Evolutionary conservation across 1,284 basidiomycete species (phyloP), one percentile per base, ranked within the genome.

Genomic region (Chiua sp.): DNA sequence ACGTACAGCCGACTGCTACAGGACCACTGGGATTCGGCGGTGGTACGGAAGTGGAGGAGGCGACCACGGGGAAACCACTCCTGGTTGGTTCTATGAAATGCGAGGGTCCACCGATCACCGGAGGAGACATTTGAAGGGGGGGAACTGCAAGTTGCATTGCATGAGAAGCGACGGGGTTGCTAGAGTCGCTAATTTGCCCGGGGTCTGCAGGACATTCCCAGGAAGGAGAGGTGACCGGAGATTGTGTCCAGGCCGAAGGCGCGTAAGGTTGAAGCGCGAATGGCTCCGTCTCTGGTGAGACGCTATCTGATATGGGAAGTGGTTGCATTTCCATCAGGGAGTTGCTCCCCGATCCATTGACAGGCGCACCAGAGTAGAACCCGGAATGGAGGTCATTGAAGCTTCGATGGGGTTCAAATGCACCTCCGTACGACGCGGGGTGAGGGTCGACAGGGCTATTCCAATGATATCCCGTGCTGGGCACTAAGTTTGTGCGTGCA

Each of bases 1-100:
- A 8, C 71, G 51, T 53, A 72, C 72, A 8, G 18, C 56, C 16
- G 28, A n/a, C 57, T 12, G 51, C 33, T 46, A 57, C 61, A 62
- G 56, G 58, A 55, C 53, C 35, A 5, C 18, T 30, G 2, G 2
- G 35, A 3, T 12, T 7, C n/a, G 18, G 23, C 37, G 22, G 35
- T 15, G 47, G 53, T 33, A 56, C 62, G 49, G 50, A 58, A 47
- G 37, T 32, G 32, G 32, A 32, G 32, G 47, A 12, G 8, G 23
- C 0, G 22, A 11, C 12, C 5, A 46, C 51, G n/a, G 48, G 51
- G 46, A n/a, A 16, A 51, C 13, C 20, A 33, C 56, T 28, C 47
- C 56, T 28, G 48, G 53, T 48, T 20, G 37, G 37, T 39, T n/a
- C 33, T 44, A 57, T 20, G 35, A 18, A 7, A 32, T 37, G 64